phyloP scores from a whole-genome alignment of 208 protist species.

The Angomonas ambiguus region DNA sequence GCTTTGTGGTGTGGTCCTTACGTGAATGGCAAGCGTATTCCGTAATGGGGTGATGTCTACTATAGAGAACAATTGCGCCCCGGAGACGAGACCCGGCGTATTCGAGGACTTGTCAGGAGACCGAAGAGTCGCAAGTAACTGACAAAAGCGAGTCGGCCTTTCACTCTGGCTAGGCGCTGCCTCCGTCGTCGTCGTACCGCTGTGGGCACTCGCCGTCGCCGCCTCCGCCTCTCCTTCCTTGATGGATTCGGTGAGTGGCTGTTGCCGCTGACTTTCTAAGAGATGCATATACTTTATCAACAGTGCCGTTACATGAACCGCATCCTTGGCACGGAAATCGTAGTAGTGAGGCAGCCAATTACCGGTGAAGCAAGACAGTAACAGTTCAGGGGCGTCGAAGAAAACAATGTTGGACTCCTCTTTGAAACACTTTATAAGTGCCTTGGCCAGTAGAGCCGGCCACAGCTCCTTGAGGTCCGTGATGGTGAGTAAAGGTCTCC shows the following conservation, averaged over 20 bases:
- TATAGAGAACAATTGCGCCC: constrained; percentile 62
- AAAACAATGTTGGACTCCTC: constrained; percentile 14
- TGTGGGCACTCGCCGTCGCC: background rate
- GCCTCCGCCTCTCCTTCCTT: background rate
- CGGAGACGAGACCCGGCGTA: constrained; percentile 11
- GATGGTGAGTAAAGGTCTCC: constrained; percentile 64
- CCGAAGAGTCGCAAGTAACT: background rate
- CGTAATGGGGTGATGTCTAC: constrained; percentile 54
- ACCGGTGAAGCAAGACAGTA: constrained; percentile 59
- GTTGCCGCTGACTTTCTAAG: constrained; percentile 4
- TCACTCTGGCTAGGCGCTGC: constrained; percentile 15
- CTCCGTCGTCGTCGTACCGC: background rate
- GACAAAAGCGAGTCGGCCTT: background rate
- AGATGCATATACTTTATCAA: constrained; percentile 33
- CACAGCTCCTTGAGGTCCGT: constrained; percentile 79
- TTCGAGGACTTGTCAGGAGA: background rate
- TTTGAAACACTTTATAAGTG: constrained; percentile 59
- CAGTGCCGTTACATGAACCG: constrained; percentile 29
- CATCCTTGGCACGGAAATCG: constrained; percentile 19
- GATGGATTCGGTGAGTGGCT: background rate
- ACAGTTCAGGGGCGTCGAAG: constrained; percentile 45
- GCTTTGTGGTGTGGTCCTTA: constrained; percentile 53
- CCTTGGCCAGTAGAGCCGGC: constrained; percentile 84
- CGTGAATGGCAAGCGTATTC: constrained; percentile 60
- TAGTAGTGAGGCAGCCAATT: constrained; percentile 82